Evolutionary conservation across 768 basidiomycete species (phyloP).

Genomic region (Lyophyllum decastes): DNA sequence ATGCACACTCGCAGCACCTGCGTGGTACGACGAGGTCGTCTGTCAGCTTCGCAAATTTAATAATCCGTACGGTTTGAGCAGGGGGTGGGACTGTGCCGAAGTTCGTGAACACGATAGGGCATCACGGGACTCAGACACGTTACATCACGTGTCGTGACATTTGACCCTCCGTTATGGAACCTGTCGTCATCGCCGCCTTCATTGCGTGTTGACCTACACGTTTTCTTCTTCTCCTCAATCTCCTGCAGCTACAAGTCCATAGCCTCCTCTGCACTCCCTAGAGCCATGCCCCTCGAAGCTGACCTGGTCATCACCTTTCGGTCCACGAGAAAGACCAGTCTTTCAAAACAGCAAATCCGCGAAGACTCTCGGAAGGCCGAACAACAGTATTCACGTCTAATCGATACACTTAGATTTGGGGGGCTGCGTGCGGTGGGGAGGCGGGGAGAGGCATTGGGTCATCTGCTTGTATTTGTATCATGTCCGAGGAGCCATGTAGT

Average conservation of each 20-base stretch:
- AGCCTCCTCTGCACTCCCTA: background rate
- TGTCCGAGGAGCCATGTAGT: constrained; percentile 65
- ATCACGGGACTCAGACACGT: background rate
- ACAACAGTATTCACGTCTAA: constrained; percentile 66
- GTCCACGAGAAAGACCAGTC: constrained; percentile 44
- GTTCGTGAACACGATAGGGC: background rate
- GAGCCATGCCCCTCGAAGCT: constrained; percentile 45
- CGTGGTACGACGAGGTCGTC: too few relatives aligned
- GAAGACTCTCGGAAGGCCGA: constrained; percentile 66
- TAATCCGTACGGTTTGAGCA: too few relatives aligned
- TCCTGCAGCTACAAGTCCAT: background rate
- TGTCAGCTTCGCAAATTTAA: too few relatives aligned
- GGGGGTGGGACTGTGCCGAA: too few relatives aligned
- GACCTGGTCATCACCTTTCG: constrained; percentile 78
- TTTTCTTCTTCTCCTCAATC: background rate
- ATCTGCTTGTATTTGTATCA: constrained; percentile 74
- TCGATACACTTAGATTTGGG: constrained; percentile 58
- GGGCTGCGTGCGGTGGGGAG: constrained; percentile 75
- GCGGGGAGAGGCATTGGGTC: constrained; percentile 73
- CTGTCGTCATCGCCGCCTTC: background rate
- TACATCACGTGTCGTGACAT: constrained; percentile 5
- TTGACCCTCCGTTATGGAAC: background rate
- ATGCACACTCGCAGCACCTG: too few relatives aligned
- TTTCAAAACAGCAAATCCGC: constrained; percentile 63
- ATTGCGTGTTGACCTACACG: background rate